Conservation (phyloP, 2,329 filamentous ascomycete genomes). For the Aspergillus phoenicis region DNA sequence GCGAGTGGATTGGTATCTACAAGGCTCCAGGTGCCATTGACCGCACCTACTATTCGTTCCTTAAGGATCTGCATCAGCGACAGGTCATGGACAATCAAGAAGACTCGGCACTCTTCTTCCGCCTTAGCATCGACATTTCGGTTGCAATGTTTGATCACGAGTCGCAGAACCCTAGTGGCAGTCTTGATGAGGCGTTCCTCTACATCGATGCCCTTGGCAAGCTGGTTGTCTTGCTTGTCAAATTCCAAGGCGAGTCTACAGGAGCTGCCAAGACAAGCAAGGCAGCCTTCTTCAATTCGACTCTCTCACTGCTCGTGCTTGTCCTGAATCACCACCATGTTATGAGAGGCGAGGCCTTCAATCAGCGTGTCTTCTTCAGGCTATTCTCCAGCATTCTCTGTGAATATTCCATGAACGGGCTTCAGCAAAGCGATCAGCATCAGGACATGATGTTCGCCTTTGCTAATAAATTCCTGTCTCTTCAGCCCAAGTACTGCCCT, state of each 20-base stretch:
- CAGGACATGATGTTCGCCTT: constrained; percentile 72
- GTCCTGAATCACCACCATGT: constrained; percentile 84
- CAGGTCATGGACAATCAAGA: constrained; percentile 73
- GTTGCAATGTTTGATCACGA: constrained; percentile 76
- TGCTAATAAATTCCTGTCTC: constrained; percentile 68
- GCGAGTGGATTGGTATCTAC: constrained; percentile 86
- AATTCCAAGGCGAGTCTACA: constrained; percentile 66
- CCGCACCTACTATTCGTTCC: constrained; percentile 72
- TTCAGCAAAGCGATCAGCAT: constrained; percentile 63
- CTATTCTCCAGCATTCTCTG: constrained; percentile 82
- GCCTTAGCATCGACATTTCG: constrained; percentile 77
- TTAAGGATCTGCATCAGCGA: constrained; percentile 77
- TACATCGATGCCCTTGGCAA: constrained; percentile 80
- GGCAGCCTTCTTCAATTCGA: constrained; percentile 72
- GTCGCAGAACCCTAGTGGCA: constrained; percentile 62
- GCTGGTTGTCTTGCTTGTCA: constrained; percentile 74
- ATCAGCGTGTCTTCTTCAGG: constrained; percentile 87
- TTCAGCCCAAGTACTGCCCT: constrained; percentile 77
- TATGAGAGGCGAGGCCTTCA: constrained; percentile 77
- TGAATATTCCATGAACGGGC: constrained; percentile 64
- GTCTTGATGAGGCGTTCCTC: constrained; percentile 61
- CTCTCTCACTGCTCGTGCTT: constrained; percentile 75
- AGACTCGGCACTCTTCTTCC: constrained; percentile 77
- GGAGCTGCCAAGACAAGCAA: constrained; percentile 64
- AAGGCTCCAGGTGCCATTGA: constrained; percentile 76